Percentiles rank a stretch among this genome's conserved stretches.
Evolutionary conservation across 2,329 filamentous ascomycete species (phyloP).

Genomic region (Neocatenulostroma microsporum): DNA sequence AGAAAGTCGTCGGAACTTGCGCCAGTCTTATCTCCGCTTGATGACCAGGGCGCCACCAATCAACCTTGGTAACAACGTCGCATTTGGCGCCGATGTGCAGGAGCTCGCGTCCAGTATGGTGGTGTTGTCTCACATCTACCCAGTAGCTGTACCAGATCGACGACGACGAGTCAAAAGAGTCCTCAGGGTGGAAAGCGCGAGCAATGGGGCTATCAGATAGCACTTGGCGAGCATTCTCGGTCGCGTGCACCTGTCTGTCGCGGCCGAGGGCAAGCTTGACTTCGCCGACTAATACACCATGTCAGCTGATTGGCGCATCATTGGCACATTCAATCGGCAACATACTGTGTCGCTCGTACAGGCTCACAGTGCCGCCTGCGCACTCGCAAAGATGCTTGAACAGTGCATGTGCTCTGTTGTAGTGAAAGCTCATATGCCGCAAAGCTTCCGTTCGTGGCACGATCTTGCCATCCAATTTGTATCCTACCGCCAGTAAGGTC

Average conservation of each 20-base stretch:
- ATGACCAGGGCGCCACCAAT: not conserved
- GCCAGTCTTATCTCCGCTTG: conserved; percentile 6
- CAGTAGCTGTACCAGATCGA: conserved; percentile 1
- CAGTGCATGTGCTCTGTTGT: not conserved
- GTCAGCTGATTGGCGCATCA: too few relatives aligned
- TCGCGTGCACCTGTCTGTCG: not conserved
- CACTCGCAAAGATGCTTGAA: not conserved
- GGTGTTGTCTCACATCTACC: not conserved
- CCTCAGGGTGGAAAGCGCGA: not conserved
- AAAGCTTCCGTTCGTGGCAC: not conserved
- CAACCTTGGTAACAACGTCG: conserved; percentile 1
- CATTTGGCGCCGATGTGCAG: conserved; percentile 3
- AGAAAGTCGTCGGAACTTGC: conserved; percentile 3
- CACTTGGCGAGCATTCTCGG: not conserved
- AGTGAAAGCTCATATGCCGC: not conserved
- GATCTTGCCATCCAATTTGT: not conserved
- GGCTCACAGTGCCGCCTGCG: not conserved
- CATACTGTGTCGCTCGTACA: not conserved
- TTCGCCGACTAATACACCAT: not conserved
- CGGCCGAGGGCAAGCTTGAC: not conserved
- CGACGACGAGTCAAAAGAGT: not conserved
- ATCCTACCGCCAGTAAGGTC: not conserved
- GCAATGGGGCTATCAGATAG: not conserved
- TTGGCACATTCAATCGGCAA: too few relatives aligned
- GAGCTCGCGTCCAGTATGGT: not conserved